Evolutionary conservation across 1,284 basidiomycete species (phyloP).

Genomic region (Blastosporella zonata): DNA sequence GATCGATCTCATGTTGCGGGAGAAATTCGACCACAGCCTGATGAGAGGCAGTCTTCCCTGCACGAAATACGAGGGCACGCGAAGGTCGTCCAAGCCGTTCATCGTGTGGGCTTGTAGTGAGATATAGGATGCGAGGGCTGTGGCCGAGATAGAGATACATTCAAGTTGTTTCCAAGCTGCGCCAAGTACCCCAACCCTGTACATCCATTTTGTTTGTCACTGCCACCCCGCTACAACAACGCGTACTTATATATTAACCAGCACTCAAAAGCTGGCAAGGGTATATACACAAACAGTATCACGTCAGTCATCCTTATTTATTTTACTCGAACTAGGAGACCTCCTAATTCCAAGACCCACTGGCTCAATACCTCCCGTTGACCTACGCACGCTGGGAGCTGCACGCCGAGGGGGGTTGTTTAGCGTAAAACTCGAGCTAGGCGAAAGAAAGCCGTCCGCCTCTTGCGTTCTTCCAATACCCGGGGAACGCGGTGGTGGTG

Average conservation of each 20-base stretch:
- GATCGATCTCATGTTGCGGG: slow-evolving; percentile 67
- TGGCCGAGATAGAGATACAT: slow-evolving; percentile 72
- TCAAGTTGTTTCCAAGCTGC: background rate
- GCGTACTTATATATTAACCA: background rate
- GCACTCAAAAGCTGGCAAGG: background rate
- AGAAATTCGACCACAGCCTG: slow-evolving; percentile 85
- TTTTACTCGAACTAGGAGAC: slow-evolving; percentile 21
- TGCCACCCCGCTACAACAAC: background rate
- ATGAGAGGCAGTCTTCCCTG: slow-evolving; percentile 54
- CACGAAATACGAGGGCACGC: slow-evolving; percentile 68
- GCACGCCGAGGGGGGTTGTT: slow-evolving; percentile 31
- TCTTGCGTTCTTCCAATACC: slow-evolving; percentile 29
- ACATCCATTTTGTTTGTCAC: slow-evolving; percentile 5
- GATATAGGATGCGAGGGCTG: slow-evolving; percentile 63
- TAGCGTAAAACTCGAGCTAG: slow-evolving; percentile 31
- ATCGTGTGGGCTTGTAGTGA: slow-evolving; percentile 68
- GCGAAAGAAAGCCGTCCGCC: slow-evolving; percentile 24
- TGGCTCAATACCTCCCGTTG: slow-evolving; percentile 19
- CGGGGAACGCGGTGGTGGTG: slow-evolving; percentile 33
- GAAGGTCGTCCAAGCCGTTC: slow-evolving; percentile 56
- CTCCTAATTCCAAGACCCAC: slow-evolving; percentile 31
- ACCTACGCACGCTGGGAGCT: slow-evolving; percentile 19
- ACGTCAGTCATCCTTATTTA: slow-evolving; percentile 24
- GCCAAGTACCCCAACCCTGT: background rate
- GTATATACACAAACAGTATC: background rate